Conservation (phyloP, 1,284 basidiomycete genomes). For the Austroboletus novae-zelandiae region DNA sequence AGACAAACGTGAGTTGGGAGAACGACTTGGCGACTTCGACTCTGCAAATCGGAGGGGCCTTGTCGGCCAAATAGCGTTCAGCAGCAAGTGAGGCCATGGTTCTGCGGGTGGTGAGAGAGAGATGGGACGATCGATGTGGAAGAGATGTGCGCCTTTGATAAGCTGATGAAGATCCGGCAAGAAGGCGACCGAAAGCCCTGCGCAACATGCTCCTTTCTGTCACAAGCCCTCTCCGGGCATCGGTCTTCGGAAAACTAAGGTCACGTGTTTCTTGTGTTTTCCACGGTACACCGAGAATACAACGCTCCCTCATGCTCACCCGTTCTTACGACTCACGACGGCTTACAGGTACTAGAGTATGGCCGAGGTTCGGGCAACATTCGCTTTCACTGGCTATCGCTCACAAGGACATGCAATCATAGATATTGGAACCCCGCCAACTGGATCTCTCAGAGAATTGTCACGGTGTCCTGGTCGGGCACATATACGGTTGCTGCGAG, state of each 20-base stretch:
- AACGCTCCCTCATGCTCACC: neutral
- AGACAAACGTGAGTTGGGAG: conserved; percentile 56
- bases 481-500: no score
- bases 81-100: conserved; percentile 37
- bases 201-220: conserved; percentile 7
- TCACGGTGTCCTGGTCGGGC: no score
- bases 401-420: no score
- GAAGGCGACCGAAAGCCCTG: conserved; percentile 4
- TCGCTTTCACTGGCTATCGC: no score
- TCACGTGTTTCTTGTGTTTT: conserved; percentile 11
- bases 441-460: no score
- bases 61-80: conserved; percentile 73
- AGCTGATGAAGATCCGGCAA: conserved; percentile 4
- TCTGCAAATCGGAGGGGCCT: conserved; percentile 63
- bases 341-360: no score
- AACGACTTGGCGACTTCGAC: conserved; percentile 67
- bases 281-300: neutral
- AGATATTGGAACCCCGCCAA: no score
- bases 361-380: no score
- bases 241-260: neutral
- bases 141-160: conserved; percentile 10
- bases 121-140: conserved; percentile 13
- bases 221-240: neutral
- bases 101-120: conserved; percentile 7
- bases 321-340: no score